Evolutionary conservation across 768 basidiomycete genomes (phyloP).

Genomic region (Trametes cinnabarina): DNA sequence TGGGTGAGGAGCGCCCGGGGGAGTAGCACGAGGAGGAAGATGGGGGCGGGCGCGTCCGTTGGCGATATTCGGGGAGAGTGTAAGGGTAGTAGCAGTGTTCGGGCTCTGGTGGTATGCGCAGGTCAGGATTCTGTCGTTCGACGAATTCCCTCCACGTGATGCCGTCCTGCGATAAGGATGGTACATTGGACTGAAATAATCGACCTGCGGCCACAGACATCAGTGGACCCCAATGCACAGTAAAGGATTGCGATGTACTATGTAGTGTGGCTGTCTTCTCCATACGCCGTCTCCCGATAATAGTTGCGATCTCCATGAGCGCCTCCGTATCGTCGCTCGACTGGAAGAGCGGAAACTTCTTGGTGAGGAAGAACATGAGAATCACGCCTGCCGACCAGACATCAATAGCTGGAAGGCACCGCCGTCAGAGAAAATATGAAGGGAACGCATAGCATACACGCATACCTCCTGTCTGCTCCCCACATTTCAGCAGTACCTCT

Average conservation of each 20-base stretch:
- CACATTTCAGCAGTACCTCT: conserved; percentile 93
- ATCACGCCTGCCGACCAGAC: conserved; percentile 96
- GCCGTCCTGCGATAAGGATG: conserved; percentile 65
- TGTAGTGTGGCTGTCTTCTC: conserved; percentile 86
- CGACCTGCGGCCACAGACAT: conserved; percentile 54
- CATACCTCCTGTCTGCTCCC: conserved; percentile 92
- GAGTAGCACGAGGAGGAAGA: conserved; percentile 36
- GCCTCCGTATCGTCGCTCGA: conserved; percentile 94
- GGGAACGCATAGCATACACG: no score
- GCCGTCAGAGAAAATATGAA: neutral
- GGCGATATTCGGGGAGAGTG: conserved; percentile 20
- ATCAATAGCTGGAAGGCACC: conserved; percentile 70
- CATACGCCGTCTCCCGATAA: conserved; percentile 81
- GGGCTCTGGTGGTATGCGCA: conserved; percentile 50
- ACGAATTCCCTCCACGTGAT: conserved; percentile 74
- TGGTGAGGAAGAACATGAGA: conserved; percentile 85
- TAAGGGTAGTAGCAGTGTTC: conserved; percentile 59
- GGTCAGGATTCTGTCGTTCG: conserved; percentile 69
- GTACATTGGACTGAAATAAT: conserved; percentile 87
- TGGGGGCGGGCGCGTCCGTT: conserved; percentile 25
- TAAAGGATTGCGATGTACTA: conserved; percentile 49
- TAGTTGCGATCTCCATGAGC: conserved; percentile 87
- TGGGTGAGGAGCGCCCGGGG: conserved; percentile 18
- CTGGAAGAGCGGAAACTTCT: conserved; percentile 92
- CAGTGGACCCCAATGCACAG: neutral